Evolutionary conservation across 2,329 filamentous ascomycete genomes (phyloP), one percentile per base, ranked within the genome.

Genomic region (Pseudogymnoascus destructans): DNA sequence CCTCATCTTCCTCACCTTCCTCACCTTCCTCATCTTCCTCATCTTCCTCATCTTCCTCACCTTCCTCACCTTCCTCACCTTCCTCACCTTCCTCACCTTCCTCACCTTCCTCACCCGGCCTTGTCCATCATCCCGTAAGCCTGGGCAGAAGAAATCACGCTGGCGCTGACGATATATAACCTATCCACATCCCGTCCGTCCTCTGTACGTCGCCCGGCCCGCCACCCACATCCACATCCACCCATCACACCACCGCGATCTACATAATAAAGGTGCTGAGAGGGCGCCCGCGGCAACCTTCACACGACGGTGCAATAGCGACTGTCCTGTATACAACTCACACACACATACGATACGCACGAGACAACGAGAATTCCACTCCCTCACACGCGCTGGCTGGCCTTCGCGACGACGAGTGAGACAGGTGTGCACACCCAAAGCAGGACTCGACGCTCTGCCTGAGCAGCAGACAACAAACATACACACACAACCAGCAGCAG

Each of bases 401-500:
- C 35, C 35, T 38, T 38, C 19, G 35, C 35, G 35, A 38, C 35
- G 35, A 38, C 35, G 15, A 38, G 35, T 38, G 35, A 38, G 35
- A 38, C 35, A 38, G 35, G 35, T 38, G 35, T 38, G 15, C 35
- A 38, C 35, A 38, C 35, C 35, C 35, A 19, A 38, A 38, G 7
- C 35, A 17, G 35, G 35, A 38, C 35, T 38, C 15, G 35, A 8
- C 35, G 35, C 35, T 38, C 35, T 19, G 35, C 35, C 35, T 38
- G 15, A 38, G 35, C 35, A 38, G 35, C 35, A 38, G 35, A 38
- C 35, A 38, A 38, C 35, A 17, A 38, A 38, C 15, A 38, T 38
- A 38, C 8, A 19, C 35, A 19, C 35, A 19, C 35, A 10, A 38
- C 8, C 15, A 38, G 35, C 35, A 19, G 35, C 60, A 62, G 64